Base-by-base conservation (phyloP, 495 filamentous ascomycete species). In the Amphirosellinia nigrospora region DNA sequence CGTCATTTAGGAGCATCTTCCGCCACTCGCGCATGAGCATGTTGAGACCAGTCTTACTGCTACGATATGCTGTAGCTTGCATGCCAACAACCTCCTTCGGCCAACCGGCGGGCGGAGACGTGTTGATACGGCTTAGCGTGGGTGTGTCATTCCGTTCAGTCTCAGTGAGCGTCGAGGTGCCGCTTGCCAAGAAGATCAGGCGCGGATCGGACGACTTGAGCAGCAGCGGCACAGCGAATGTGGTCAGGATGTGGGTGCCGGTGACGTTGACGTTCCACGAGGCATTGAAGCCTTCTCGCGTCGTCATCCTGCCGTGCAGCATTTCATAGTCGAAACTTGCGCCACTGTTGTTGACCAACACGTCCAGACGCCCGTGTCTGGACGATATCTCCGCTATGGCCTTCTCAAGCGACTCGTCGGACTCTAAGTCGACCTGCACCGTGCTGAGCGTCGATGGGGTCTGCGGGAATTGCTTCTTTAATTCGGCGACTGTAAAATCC, bases 21-120 rank as follows among this genome's bases (percentile, higher is more conserved):
- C 70, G 32, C 88, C 88, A 92, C 64, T 87, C 84, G 39, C 83
- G 79, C 87, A 90, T 89, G 78, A 90, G 43, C 89, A 91, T 91
- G 68, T 91, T 90, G 72, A 92, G 66, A 9, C 84, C 89, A 0
- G 87, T 84, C 80, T 92, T 91, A 34, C 79, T 75, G 60, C 77
- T 79, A 10, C 88, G 82, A 71, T 91, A 90, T 3, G 80, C 78
- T 3, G 76, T 75, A 4, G 52, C 46, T n/a, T 43, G 3, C 11
- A 69, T 16, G 16, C 56, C 71, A 9, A 45, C n/a, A 0, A 13
- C 59, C 59, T 39, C 34, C 53, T 73, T 75, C 4, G 77, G 77
- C 73, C 86, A 89, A 3, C 87, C 88, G 19, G 79, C 78, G 0
- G 75, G 67, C 0, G 82, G 82, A 11, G 70, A 56, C 8, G 64